Evolutionary conservation across 805 yeast genomes (phyloP), one percentile per base, ranked within the genome.

Genomic region (Starmera dryadoides): DNA sequence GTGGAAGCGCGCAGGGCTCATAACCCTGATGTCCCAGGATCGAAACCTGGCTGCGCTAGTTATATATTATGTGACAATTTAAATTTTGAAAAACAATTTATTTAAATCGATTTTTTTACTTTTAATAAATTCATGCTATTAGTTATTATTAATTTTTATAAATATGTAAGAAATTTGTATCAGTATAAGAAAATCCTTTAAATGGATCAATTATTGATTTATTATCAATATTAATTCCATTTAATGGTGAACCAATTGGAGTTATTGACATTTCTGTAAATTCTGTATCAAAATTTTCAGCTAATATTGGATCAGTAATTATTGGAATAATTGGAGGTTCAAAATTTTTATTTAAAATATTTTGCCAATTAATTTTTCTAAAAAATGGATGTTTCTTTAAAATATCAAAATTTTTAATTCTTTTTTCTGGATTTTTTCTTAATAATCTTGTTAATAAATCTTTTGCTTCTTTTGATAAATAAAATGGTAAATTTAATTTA

Each of bases 1-100:
- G 93, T 81, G 93, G 94, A 83, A 84, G 91, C 93, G 93, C 91
- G 91, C 91, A 81, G 93, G 93, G 94, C 94, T 84, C 94, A 84
- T 84, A 84, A 84, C 94, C 91, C 93, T 83, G 91, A 84, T 81
- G 91, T 82, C 94, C 88, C 77, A 69, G 88, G 94, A 84, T 84
- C 93, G 93, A 84, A 82, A 84, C 93, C 86, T 68, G 75, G 86
- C 86, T 82, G 83, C 86, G 93, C 93, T 83, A 82, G n/a, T n/a
- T n/a, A n/a, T n/a, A n/a, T n/a, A n/a, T n/a, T n/a, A n/a, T n/a
- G n/a, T n/a, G n/a, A n/a, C n/a, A n/a, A n/a, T n/a, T n/a, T n/a
- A n/a, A n/a, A n/a, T n/a, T n/a, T n/a, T n/a, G n/a, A n/a, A n/a
- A n/a, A n/a, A n/a, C n/a, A n/a, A n/a, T n/a, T n/a, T n/a, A n/a